Conservation (phyloP, 106 monocot genomes). For the Phalaenopsis equestris region DNA sequence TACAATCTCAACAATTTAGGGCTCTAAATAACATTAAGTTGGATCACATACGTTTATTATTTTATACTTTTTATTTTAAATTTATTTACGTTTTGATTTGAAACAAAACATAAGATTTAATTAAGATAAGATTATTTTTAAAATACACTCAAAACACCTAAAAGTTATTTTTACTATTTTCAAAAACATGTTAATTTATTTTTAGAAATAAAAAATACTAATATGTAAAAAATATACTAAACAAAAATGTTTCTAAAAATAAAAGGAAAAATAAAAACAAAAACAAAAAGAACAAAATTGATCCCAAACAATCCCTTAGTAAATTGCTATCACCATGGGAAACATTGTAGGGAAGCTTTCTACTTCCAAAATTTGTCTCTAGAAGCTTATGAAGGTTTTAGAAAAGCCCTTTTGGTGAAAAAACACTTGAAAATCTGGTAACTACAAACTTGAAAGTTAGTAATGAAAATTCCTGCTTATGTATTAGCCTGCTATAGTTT, state of each 20-base stretch:
- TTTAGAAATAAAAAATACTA: too few species aligned
- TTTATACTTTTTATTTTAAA: too few species aligned
- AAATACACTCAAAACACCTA: too few species aligned
- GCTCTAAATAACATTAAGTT: not conserved
- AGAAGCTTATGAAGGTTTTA: not conserved
- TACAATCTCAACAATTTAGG: not conserved
- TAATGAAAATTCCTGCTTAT: not conserved
- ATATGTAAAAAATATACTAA: too few species aligned
- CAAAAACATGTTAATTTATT: too few species aligned
- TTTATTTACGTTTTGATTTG: too few species aligned
- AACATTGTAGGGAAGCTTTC: not conserved
- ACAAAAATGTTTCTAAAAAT: too few species aligned
- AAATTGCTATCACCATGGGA: not conserved
- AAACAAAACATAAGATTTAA: too few species aligned
- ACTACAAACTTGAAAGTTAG: not conserved
- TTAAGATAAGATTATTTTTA: too few species aligned
- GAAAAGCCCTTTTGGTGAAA: not conserved
- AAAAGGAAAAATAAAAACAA: too few species aligned
- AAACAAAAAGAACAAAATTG: not conserved
- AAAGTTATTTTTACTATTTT: too few species aligned
- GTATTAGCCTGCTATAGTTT: not conserved
- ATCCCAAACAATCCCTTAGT: not conserved
- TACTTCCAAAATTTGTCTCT: not conserved
- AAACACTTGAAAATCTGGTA: not conserved
- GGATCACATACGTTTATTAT: not conserved